These are phyloP conservation scores for Bonia amplexicaulis DNA, from an alignment of 176 grass and related monocot genomes.

Conservation along the genomic window DNA sequence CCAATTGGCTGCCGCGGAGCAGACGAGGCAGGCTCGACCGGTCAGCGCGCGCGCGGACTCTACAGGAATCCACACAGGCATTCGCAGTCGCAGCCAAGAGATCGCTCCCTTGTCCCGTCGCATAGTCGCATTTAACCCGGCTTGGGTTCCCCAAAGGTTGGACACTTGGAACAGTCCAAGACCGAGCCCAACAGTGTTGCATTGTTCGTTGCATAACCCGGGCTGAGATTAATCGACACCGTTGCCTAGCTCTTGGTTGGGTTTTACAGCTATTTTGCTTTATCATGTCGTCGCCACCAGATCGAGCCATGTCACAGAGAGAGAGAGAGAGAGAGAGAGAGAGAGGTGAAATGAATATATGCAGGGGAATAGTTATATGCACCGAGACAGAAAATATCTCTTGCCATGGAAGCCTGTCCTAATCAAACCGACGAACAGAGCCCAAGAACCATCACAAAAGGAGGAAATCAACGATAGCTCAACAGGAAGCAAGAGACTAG, in stretches of 20 bases:
- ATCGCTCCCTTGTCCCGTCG: background rate
- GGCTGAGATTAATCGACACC: too few relatives aligned
- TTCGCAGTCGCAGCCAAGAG: background rate
- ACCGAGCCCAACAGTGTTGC: background rate
- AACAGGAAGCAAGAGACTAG: too few relatives aligned
- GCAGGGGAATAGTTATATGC: too few relatives aligned
- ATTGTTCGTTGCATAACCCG: background rate
- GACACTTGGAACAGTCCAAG: background rate
- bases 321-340: too few relatives aligned
- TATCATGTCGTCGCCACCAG: background rate
- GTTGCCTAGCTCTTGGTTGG: background rate
- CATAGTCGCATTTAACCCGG: too few relatives aligned
- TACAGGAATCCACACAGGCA: background rate
- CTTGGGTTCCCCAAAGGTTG: too few relatives aligned
- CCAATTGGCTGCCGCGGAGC: conserved; percentile 8
- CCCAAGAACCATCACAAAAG: too few relatives aligned
- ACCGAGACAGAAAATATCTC: too few relatives aligned
- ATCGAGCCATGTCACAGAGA: background rate
- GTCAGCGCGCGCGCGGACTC: conserved; percentile 6
- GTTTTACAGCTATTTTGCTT: background rate
- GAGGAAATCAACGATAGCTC: too few relatives aligned
- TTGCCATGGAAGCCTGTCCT: too few relatives aligned
- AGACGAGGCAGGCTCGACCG: background rate
- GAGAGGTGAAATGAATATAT: too few relatives aligned
- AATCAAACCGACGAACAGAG: too few relatives aligned